phyloP scores from a whole-genome alignment of 208 protist species.

The Acanthamoeba royreba region DNA sequence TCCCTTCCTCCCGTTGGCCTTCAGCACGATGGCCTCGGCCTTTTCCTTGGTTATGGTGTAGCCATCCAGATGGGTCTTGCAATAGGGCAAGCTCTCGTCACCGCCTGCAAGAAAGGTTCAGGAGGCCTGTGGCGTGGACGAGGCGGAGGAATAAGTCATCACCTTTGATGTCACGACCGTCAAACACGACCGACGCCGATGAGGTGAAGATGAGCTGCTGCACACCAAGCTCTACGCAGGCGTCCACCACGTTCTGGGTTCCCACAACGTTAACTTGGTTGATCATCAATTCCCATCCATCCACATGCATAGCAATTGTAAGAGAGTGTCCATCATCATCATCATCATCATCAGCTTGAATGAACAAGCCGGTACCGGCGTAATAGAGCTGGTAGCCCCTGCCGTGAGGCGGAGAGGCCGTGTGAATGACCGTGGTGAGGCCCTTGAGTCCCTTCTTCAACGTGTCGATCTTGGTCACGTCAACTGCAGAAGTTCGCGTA shows the following conservation, averaged over 20 bases:
- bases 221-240: conserved; percentile 13
- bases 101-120: neutral
- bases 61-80: conserved; percentile 51
- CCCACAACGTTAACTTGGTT: conserved; percentile 32
- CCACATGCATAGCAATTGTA: neutral
- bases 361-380: neutral
- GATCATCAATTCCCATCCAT: neutral
- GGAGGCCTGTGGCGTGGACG: neutral
- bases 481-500: no score
- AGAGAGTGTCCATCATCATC: neutral
- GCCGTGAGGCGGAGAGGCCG: conserved; percentile 41
- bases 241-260: conserved; percentile 28
- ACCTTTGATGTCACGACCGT: conserved; percentile 34
- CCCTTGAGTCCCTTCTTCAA: conserved; percentile 4
- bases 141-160: neutral
- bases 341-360: neutral
- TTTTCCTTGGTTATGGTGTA: conserved; percentile 67
- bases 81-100: conserved; percentile 62
- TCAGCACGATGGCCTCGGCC: conserved; percentile 50
- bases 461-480: conserved; percentile 26
- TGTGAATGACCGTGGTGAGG: conserved; percentile 42
- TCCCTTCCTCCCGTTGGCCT: conserved; percentile 13
- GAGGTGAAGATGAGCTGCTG: conserved; percentile 34
- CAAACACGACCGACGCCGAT: neutral
- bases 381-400: conserved; percentile 28